A percentile compares a stretch with the other conserved stretches of the same genome.
Evolutionary conservation across 208 protist genomes (phyloP).

Genomic region (Tritrichomonas musculus): DNA sequence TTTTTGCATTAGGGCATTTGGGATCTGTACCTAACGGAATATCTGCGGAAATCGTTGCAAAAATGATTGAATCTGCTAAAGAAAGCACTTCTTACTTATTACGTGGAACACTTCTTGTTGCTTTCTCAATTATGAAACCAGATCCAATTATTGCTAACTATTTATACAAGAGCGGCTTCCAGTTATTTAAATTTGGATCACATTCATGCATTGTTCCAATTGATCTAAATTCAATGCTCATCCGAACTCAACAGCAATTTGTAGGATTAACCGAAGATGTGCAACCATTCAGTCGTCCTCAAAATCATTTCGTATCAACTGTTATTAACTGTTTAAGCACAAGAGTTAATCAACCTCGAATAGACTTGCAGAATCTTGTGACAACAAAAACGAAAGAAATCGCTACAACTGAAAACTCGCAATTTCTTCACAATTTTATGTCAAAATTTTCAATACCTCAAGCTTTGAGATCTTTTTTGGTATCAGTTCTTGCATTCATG

Average conservation of each 20-base stretch:
- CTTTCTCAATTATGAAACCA: neutral
- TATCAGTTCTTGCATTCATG: too few species aligned
- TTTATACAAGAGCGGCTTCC: neutral
- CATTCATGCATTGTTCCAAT: neutral
- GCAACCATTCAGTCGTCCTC: neutral
- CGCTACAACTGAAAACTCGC: too few species aligned
- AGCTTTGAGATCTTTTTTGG: too few species aligned
- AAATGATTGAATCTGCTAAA: neutral
- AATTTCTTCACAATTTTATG: too few species aligned
- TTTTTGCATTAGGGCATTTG: neutral
- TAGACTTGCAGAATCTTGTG: too few species aligned
- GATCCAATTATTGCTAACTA: neutral
- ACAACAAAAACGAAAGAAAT: too few species aligned
- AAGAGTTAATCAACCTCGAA: too few species aligned
- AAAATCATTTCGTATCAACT: too few species aligned
- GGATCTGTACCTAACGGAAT: neutral
- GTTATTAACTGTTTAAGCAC: too few species aligned
- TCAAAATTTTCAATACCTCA: too few species aligned
- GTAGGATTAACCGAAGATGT: neutral
- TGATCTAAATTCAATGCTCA: neutral
- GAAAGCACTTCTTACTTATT: neutral
- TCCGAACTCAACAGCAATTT: neutral
- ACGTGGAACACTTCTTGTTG: neutral
- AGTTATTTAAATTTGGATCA: neutral
- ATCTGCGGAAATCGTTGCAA: neutral